These are phyloP conservation scores for Cyberlindnera americana DNA, from an alignment of 805 yeast genomes.

Conservation along the genomic window DNA sequence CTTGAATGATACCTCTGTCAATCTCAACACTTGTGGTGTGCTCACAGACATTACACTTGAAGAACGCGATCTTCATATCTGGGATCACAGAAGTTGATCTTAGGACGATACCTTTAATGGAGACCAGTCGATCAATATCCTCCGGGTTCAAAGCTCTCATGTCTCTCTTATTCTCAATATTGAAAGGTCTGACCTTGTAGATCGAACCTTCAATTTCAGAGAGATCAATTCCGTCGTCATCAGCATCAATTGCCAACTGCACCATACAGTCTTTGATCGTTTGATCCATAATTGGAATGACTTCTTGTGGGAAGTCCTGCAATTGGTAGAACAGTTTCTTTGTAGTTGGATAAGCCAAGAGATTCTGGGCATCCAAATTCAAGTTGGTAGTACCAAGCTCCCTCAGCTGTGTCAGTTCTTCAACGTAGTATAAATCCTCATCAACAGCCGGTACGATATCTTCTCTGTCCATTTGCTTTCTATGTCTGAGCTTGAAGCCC, in stretches of 20 bases:
- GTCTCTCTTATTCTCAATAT: constrained; percentile 68
- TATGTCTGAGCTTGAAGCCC: constrained; percentile 75
- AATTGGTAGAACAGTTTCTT: constrained; percentile 80
- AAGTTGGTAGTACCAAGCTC: constrained; percentile 76
- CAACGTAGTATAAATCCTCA: constrained; percentile 70
- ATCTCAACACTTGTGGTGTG: constrained; percentile 90
- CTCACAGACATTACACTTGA: constrained; percentile 91
- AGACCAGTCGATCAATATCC: constrained; percentile 90
- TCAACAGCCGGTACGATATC: constrained; percentile 48
- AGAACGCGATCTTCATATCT: constrained; percentile 96
- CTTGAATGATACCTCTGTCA: constrained; percentile 91
- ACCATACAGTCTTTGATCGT: constrained; percentile 87
- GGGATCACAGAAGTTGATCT: constrained; percentile 91
- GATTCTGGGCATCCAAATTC: constrained; percentile 78
- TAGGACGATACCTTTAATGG: constrained; percentile 85
- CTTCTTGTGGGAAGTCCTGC: constrained; percentile 92
- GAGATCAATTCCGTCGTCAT: constrained; percentile 42
- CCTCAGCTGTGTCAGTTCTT: constrained; percentile 69
- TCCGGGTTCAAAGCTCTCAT: constrained; percentile 92
- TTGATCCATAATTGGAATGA: constrained; percentile 97
- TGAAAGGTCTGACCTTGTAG: constrained; percentile 87
- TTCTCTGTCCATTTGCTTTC: constrained; percentile 46
- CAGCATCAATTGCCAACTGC: constrained; percentile 57
- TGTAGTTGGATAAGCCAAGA: constrained; percentile 72
- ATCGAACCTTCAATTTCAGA: constrained; percentile 74